These are phyloP conservation scores for Cinnamomum micranthum DNA, from an alignment of 164 flowering plant species.

Conservation along the genomic window DNA sequence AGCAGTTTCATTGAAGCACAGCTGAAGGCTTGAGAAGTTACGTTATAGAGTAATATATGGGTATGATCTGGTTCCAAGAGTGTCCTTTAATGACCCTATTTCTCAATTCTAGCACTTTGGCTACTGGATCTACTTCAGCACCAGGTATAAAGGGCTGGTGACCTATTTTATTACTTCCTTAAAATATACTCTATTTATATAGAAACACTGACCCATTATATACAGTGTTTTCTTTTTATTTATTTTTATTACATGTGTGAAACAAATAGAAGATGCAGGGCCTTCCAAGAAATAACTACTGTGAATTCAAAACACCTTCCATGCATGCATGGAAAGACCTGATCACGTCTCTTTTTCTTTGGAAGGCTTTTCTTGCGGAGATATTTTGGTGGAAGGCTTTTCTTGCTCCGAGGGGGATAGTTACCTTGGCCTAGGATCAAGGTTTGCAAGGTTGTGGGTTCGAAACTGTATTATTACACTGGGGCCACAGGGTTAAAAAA, in stretches of 20 bases:
- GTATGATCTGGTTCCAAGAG: constrained; percentile 53
- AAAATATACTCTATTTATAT: too few species aligned
- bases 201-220: too few species aligned
- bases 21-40: constrained; percentile 8
- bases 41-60: constrained; percentile 37
- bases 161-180: neutral
- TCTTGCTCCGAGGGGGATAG: too few species aligned
- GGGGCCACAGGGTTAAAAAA: too few species aligned
- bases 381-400: too few species aligned
- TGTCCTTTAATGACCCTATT: constrained; percentile 42
- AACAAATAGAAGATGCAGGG: neutral
- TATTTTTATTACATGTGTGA: neutral
- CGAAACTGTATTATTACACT: too few species aligned
- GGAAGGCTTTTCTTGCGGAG: too few species aligned
- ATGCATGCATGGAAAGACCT: neutral
- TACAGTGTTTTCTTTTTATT: too few species aligned
- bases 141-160: constrained; percentile 3
- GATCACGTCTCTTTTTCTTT: neutral
- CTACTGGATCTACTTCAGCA: constrained; percentile 40
- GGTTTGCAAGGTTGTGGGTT: too few species aligned
- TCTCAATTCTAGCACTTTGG: constrained; percentile 60
- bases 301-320: too few species aligned
- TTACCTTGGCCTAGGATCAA: too few species aligned
- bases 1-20: constrained; percentile 30
- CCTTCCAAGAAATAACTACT: neutral